Conservation (phyloP, 139 green algal genomes). For the Chlorella ohadii region DNA sequence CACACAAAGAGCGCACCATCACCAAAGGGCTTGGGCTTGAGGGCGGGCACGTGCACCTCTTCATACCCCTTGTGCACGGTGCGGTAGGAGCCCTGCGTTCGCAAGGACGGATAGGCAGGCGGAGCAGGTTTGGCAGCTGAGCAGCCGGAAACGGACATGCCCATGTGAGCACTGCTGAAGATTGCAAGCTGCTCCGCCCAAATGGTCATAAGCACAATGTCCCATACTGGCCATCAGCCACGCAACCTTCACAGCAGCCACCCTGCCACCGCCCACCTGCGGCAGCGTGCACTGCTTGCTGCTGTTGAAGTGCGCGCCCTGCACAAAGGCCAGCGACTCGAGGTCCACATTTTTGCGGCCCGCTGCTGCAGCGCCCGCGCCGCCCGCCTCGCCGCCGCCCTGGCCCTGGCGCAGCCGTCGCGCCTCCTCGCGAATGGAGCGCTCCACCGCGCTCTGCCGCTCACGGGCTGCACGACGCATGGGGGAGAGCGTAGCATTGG, state of each 20-base stretch:
- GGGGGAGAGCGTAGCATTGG: no score
- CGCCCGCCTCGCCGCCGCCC: slow-evolving; percentile 32
- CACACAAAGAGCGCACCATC: slow-evolving; percentile 57
- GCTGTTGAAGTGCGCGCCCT: slow-evolving; percentile 89
- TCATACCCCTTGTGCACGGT: slow-evolving; percentile 89
- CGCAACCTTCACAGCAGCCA: neutral
- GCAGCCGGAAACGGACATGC: no score
- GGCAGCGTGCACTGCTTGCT: slow-evolving; percentile 90
- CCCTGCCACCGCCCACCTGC: slow-evolving; percentile 45
- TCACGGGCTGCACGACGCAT: no score
- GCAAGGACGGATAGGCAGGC: slow-evolving; percentile 53
- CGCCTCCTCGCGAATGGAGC: slow-evolving; percentile 93
- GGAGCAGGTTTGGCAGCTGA: no score
- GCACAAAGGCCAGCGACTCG: slow-evolving; percentile 81
- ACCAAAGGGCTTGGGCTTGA: slow-evolving; percentile 93
- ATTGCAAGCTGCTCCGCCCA: no score
- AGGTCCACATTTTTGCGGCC: slow-evolving; percentile 86
- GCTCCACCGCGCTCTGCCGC: slow-evolving; percentile 85
- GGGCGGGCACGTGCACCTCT: slow-evolving; percentile 95
- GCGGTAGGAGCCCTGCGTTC: slow-evolving; percentile 76
- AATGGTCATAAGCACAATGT: no score
- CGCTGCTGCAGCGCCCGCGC: slow-evolving; percentile 46
- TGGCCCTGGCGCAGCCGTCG: slow-evolving; percentile 70
- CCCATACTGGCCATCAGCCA: no score
- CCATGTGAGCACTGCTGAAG: no score